Percentiles rank a stretch among this genome's conserved stretches.
Evolutionary conservation across 305 asterid genomes (phyloP).

Genomic region (Andrographis paniculata): DNA sequence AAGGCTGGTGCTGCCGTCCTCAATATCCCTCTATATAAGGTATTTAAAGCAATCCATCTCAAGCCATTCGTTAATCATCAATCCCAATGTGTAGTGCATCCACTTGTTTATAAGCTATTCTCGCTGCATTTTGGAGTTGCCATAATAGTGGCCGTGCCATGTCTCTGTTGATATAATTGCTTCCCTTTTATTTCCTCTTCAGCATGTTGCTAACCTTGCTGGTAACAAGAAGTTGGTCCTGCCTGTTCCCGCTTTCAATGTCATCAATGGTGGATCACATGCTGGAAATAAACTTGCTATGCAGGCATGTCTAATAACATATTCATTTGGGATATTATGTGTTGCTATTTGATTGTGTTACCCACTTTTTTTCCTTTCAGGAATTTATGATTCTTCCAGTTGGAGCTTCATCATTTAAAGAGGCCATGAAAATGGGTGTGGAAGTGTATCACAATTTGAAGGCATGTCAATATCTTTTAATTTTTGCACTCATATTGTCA

Average conservation of each 20-base stretch:
- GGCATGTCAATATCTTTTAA: slow-evolving; percentile 27
- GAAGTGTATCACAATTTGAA: slow-evolving; percentile 93
- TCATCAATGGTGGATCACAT: slow-evolving; percentile 93
- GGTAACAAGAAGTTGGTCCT: slow-evolving; percentile 87
- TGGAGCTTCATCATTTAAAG: slow-evolving; percentile 87
- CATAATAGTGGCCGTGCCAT: not conserved
- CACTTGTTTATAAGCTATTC: not conserved
- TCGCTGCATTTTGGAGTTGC: not conserved
- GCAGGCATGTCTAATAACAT: slow-evolving; percentile 46
- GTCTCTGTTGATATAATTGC: not conserved
- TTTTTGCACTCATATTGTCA: not conserved
- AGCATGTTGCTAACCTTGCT: slow-evolving; percentile 92
- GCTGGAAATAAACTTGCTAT: slow-evolving; percentile 97
- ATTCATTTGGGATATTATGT: not conserved
- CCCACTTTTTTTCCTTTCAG: slow-evolving; percentile 27
- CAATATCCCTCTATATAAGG: slow-evolving; percentile 73
- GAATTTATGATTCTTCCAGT: slow-evolving; percentile 94
- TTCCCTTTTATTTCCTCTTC: slow-evolving; percentile 18
- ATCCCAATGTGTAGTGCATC: too few relatives aligned
- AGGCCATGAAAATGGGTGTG: slow-evolving; percentile 98
- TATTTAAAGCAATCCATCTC: slow-evolving; percentile 13
- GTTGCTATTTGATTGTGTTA: not conserved
- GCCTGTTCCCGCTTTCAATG: slow-evolving; percentile 97
- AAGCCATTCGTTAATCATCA: not conserved
- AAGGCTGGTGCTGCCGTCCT: slow-evolving; percentile 78